Conservation (phyloP, 2,329 filamentous ascomycete genomes). For the Aspergillus glaucus region DNA sequence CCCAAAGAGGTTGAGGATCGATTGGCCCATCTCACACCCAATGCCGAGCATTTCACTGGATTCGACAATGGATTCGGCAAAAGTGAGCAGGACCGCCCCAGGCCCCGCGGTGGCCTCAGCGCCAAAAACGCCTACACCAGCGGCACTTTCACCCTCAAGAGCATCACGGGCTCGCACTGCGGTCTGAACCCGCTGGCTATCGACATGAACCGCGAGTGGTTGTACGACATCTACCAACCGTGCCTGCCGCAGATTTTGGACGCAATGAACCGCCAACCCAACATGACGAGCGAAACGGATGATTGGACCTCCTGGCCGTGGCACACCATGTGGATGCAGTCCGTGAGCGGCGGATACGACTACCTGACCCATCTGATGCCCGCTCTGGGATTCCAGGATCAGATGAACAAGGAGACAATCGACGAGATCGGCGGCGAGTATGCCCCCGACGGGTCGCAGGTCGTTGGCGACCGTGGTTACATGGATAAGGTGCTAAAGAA, state of each 20-base stretch:
- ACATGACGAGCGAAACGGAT: conserved; percentile 15
- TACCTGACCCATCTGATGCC: conserved; percentile 23
- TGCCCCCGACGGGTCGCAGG: conserved; percentile 14
- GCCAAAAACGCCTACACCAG: conserved; percentile 38
- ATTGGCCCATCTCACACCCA: conserved; percentile 23
- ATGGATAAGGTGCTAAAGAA: conserved; percentile 16
- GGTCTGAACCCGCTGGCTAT: conserved; percentile 38
- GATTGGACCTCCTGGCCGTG: conserved; percentile 28
- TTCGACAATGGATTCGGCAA: conserved; percentile 20
- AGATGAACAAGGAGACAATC: conserved; percentile 22
- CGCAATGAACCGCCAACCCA: conserved; percentile 17
- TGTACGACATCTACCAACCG: conserved; percentile 41
- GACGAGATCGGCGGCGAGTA: conserved; percentile 19
- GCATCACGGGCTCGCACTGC: conserved; percentile 37
- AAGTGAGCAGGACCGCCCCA: conserved; percentile 6
- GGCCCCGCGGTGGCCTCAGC: conserved; percentile 36
- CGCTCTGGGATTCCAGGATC: conserved; percentile 21
- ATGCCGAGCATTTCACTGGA: conserved; percentile 24
- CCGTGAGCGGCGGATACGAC: conserved; percentile 26
- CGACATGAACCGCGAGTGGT: conserved; percentile 40
- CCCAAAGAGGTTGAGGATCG: conserved; percentile 23
- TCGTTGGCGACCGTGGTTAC: conserved; percentile 12
- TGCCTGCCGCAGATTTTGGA: conserved; percentile 36
- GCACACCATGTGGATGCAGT: conserved; percentile 30
- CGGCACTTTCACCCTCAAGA: conserved; percentile 42